Evolutionary conservation across 2,329 filamentous ascomycete genomes (phyloP).

Genomic region (Fusarium sp.): DNA sequence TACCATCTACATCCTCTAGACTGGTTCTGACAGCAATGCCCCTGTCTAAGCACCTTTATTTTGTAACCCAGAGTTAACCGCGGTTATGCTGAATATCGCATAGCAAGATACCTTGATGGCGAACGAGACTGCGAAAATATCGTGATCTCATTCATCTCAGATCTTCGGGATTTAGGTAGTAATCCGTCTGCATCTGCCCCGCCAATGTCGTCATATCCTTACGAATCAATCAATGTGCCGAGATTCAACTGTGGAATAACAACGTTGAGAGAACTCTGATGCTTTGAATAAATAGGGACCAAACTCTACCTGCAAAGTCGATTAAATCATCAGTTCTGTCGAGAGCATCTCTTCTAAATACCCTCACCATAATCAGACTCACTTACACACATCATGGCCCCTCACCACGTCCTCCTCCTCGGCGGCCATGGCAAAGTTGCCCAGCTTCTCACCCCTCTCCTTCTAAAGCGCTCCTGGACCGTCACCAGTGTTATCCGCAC

Average conservation of each 20-base stretch:
- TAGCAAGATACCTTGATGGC: not conserved
- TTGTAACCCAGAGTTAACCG: not conserved
- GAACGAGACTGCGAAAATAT: not conserved
- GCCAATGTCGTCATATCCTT: conserved; percentile 36
- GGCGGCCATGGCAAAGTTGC: conserved; percentile 85
- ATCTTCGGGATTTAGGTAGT: conserved; percentile 5
- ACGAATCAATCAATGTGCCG: conserved; percentile 1
- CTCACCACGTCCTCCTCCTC: conserved; percentile 72
- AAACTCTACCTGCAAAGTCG: not conserved
- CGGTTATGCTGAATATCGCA: not conserved
- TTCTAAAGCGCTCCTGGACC: conserved; percentile 77
- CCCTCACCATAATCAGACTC: not conserved
- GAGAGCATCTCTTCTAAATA: not conserved
- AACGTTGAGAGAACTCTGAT: not conserved
- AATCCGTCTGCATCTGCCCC: conserved; percentile 26
- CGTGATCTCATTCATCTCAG: not conserved
- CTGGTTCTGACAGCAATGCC: not conserved
- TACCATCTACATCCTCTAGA: not conserved
- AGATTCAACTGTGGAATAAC: not conserved
- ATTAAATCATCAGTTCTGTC: not conserved
- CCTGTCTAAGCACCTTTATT: not conserved
- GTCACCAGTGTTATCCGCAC: conserved; percentile 82
- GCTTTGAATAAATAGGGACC: conserved; percentile 5
- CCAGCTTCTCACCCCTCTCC: conserved; percentile 76
- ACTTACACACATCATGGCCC: conserved; percentile 41